Base-by-base conservation (phyloP, 2,329 filamentous ascomycete genomes). In the Scortechinia acanthostroma region DNA sequence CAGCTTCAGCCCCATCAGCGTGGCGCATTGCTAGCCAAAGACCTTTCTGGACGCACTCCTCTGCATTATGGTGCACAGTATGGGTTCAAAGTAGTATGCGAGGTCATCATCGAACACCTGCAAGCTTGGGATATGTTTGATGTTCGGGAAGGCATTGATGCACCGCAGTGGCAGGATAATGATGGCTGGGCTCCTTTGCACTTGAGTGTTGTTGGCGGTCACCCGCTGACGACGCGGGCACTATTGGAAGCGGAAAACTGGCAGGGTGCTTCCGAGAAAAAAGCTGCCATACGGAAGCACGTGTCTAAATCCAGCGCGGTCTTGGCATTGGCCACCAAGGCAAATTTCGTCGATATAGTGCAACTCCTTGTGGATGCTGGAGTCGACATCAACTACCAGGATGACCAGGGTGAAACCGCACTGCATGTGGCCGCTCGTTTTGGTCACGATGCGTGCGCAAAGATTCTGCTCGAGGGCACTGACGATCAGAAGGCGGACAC, bases 41-140 rank as follows among this genome's bases (percentile, higher is more conserved):
- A 97, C 63, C 74, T 81, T 0, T 86, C 91, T 48, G 91, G 89
- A 2, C 85, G 91, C 3, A 75, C 91, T 14, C 90, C 91, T 1
- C 72, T 97, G 10, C 91, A 97, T 60, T 96, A 96, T 58, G 90
- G 90, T 2, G 91, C 93, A 0, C 90, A 97, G 59, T 95, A 94
- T 58, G 93, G 93, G 2, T 90, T 96, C 54, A 87, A 93, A 3
- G 79, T 89, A n/a, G 83, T 96, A 6, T 95, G 89, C 57, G 77
- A 95, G 58, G 74, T 91, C 20, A 77, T 97, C 52, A 91, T 96
- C 68, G 81, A 84, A 50, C 84, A 86, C 55, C 91, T 98, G 82
- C 87, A 91, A 58, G 76, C 82, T 20, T 97, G 91, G 91, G 78
- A 77, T 15, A 83, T 94, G 54, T 95, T 95, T 56, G 77, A 95